Evolutionary conservation across 169 alveolate species (phyloP).

Genomic region (Plasmodium knowlesi): DNA sequence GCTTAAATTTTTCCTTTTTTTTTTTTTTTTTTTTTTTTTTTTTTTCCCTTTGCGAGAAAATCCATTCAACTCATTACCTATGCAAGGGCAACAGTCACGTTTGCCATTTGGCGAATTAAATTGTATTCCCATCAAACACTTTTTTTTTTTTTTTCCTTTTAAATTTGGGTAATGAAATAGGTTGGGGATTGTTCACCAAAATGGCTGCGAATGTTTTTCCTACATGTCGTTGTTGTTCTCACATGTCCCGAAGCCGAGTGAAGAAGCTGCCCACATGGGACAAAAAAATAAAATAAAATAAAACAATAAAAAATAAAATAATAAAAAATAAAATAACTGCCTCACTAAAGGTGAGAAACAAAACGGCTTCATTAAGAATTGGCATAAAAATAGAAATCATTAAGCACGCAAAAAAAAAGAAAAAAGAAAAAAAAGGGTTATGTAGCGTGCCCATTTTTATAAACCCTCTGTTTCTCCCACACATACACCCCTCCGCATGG

Average conservation of each 20-base stretch:
- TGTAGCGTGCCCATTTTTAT: neutral
- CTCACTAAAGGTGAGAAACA: neutral
- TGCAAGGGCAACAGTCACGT: no score
- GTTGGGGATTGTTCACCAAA: neutral
- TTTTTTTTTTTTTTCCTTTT: neutral
- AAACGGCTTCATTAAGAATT: neutral
- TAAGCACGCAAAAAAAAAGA: neutral
- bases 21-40: conserved; percentile 13
- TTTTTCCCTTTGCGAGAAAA: no score
- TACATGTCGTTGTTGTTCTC: neutral
- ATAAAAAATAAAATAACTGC: neutral
- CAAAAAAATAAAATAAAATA: no score
- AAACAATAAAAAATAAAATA: no score
- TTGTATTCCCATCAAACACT: no score
- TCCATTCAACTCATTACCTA: no score
- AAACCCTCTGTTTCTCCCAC: neutral
- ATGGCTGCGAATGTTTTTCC: neutral
- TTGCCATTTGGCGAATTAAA: no score
- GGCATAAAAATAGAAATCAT: neutral
- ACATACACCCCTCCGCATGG: neutral
- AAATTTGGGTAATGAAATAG: neutral
- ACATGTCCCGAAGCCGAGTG: neutral
- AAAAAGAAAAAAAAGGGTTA: neutral
- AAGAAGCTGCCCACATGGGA: neutral
- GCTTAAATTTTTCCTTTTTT: neutral